Evolutionary conservation across 2,329 filamentous ascomycete genomes (phyloP), one percentile per base, ranked within the genome.

Genomic region (Cyphellophora attinorum): DNA sequence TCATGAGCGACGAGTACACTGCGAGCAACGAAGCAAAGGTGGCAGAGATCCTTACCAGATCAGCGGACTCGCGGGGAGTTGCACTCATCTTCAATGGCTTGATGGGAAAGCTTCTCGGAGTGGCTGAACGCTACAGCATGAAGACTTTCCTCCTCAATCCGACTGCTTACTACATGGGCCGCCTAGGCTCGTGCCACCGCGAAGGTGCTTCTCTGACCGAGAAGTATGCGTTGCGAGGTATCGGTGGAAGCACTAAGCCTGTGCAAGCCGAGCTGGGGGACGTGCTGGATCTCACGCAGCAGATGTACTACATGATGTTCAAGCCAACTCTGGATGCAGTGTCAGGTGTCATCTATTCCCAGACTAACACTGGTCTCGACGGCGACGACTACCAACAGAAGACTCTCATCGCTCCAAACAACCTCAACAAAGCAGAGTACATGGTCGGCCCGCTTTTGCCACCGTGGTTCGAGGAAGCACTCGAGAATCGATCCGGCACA

Each of bases 321-420:
- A 17, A 17, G 6, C 6, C 14, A 10, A 15, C 16, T 4, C 18
- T 31, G n/a, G 29, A 13, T n/a, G 16, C 12, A 5, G 12, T 16
- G 4, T 5, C 13, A 16, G 29, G 29, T 6, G 5, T 31, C 8
- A 31, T 31, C 5, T 31, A 31, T n/a, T 31, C 29, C 6, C 14
- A 31, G 12, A 31, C 29, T 15, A 31, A 31, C 17, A 31, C 18
- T 6, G 29, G 29, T 10, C 29, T 31, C 16, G 29, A 31, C n/a
- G 29, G 29, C 5, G 29, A 18, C 29, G 6, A 16, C 5, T 16
- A 5, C 17, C 12, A 31, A 16, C 29, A 31, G 29, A 6, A 6
- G 6, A 12, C 14, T 18, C 29, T 31, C 14, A 12, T 16, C 4
- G 16, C 29, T n/a, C 29, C 12, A 8, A 15, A 15, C n/a, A 16